These are phyloP conservation scores for Vitis hybrid DNA, from an alignment of 177 flowering plant species.

Conservation along the genomic window DNA sequence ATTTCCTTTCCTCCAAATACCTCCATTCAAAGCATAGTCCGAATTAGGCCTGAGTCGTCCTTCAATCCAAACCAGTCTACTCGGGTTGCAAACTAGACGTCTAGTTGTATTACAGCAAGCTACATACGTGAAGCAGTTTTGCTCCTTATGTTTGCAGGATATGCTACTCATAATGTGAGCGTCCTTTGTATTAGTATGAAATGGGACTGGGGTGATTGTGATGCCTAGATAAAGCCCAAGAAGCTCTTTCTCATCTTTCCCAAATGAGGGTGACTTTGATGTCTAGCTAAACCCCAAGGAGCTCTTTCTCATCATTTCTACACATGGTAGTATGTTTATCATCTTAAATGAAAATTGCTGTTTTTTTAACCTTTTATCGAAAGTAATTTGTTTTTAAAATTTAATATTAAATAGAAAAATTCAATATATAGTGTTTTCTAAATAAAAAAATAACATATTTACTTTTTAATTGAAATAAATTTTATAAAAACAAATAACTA, in stretches of 20 bases:
- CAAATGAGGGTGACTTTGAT: not conserved
- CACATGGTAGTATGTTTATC: not conserved
- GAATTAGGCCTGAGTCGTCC: not conserved
- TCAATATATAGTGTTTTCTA: too few species aligned
- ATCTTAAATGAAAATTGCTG: too few species aligned
- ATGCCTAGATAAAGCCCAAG: too few species aligned
- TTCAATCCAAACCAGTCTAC: not conserved
- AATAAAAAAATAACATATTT: too few species aligned
- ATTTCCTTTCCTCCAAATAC: not conserved
- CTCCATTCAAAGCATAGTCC: not conserved
- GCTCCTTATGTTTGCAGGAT: not conserved
- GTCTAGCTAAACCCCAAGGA: not conserved
- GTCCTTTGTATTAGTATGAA: not conserved
- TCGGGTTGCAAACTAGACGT: not conserved
- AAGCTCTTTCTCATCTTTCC: too few species aligned
- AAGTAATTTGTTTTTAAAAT: too few species aligned
- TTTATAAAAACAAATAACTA: too few species aligned
- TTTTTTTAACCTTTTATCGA: too few species aligned
- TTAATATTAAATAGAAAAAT: too few species aligned
- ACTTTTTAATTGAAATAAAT: too few species aligned
- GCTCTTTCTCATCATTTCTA: not conserved
- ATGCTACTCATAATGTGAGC: not conserved
- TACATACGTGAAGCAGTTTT: not conserved
- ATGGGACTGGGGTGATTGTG: too few species aligned
- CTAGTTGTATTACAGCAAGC: not conserved